A percentile compares a stretch with the other conserved stretches of the same genome.
These are phyloP conservation scores for Apiotrichum domesticum DNA, from an alignment of 1,284 basidiomycete genomes.

Conservation along the genomic window DNA sequence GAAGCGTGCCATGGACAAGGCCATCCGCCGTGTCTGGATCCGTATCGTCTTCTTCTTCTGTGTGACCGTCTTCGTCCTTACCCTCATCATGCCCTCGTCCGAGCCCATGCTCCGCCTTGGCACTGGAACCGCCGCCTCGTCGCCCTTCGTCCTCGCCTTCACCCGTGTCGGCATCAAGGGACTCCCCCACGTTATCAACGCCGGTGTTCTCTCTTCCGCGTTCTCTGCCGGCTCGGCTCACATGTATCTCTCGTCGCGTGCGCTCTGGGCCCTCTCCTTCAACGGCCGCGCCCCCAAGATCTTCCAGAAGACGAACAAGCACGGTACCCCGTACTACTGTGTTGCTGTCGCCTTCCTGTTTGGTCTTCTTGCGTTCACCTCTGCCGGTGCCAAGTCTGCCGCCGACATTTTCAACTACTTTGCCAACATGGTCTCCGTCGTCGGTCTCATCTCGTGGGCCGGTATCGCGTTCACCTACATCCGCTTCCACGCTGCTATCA, in stretches of 20 bases:
- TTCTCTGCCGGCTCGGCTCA: conserved; percentile 55
- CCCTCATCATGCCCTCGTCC: conserved; percentile 67
- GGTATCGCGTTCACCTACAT: conserved; percentile 74
- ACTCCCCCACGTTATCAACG: conserved; percentile 61
- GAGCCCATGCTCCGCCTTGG: conserved; percentile 55
- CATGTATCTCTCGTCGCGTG: conserved; percentile 41
- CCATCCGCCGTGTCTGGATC: conserved; percentile 66
- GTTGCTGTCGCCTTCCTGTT: conserved; percentile 63
- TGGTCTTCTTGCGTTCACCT: conserved; percentile 54
- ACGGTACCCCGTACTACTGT: conserved; percentile 27
- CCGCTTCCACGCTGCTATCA: conserved; percentile 68
- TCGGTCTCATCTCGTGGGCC: conserved; percentile 66
- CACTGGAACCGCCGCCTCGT: conserved; percentile 60
- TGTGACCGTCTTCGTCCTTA: conserved; percentile 57
- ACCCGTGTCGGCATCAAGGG: conserved; percentile 65
- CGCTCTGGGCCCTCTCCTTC: conserved; percentile 32
- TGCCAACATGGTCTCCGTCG: conserved; percentile 56
- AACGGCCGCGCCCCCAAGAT: conserved; percentile 30
- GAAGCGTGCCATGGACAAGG: conserved; percentile 67
- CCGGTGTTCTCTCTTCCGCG: conserved; percentile 55
- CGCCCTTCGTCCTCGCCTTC: conserved; percentile 70
- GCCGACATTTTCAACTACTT: conserved; percentile 72
- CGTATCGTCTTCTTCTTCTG: conserved; percentile 71
- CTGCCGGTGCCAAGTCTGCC: conserved; percentile 54
- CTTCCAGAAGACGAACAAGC: conserved; percentile 23